phyloP scores from a whole-genome alignment of 768 basidiomycete genomes.

The Boletales sp. region DNA sequence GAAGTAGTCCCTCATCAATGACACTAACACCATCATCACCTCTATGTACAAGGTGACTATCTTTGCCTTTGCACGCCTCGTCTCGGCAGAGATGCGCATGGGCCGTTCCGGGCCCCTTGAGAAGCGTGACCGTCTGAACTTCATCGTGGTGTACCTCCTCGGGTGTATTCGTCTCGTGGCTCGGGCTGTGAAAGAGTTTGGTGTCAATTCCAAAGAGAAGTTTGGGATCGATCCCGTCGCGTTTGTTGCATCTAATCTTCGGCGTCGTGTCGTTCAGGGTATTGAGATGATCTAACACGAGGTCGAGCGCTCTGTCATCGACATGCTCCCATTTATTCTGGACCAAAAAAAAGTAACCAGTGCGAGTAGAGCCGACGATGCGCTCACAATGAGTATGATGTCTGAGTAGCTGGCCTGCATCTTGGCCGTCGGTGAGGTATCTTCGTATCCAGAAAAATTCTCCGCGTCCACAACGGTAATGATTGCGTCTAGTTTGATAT shows the following conservation, averaged over 20 bases:
- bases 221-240: slow-evolving; percentile 66
- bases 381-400: slow-evolving; percentile 74
- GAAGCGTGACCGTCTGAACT: slow-evolving; percentile 76
- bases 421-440: slow-evolving; percentile 85
- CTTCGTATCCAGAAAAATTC: slow-evolving; percentile 92
- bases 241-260: slow-evolving; percentile 66
- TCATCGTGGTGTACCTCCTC: slow-evolving; percentile 66
- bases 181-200: slow-evolving; percentile 54
- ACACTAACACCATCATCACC: slow-evolving; percentile 15
- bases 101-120: slow-evolving; percentile 35
- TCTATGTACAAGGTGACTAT: not conserved
- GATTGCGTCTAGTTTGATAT: slow-evolving; percentile 84
- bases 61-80: not conserved
- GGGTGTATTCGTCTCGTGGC: not conserved
- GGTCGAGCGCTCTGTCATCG: slow-evolving; percentile 73
- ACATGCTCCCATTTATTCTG: slow-evolving; percentile 92
- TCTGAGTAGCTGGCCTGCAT: slow-evolving; percentile 98
- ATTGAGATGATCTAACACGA: slow-evolving; percentile 81
- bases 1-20: slow-evolving; percentile 39
- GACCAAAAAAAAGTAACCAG: slow-evolving; percentile 5
- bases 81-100: slow-evolving; percentile 17
- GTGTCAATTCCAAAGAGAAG: slow-evolving; percentile 89
- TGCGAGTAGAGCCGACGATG: not conserved
- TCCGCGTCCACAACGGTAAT: slow-evolving; percentile 89
- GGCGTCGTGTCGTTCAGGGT: slow-evolving; percentile 90